Base-by-base conservation (phyloP, 1,284 basidiomycete species). In the Entoloma clypeatum region DNA sequence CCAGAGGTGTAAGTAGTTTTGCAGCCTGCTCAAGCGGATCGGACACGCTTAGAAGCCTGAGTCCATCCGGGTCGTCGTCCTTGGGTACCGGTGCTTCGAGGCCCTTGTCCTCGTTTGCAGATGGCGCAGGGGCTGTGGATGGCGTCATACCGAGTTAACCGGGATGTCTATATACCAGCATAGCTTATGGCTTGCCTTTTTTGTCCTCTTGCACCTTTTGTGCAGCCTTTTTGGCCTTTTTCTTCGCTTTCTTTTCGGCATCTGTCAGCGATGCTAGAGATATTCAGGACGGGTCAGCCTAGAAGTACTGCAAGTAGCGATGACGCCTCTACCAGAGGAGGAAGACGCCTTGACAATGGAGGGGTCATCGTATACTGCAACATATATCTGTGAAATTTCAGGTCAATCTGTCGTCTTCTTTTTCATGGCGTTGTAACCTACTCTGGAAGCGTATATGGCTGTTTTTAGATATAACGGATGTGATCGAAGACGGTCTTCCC, bases 141-240 rank as follows among this genome's bases (percentile, higher is more conserved):
- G 24, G 14, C 44, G 23, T 36, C 27, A 38, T 28, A 19, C 18
- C 21, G 26, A 16, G 17, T 16, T 19, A n/a, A 19, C 16, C 4
- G 4, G 39, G 30, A 39, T 18, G 29, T 14, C 5, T 16, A 7
- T 28, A 4, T 8, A 29, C 19, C 10, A 7, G 8, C 10, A 21
- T 17, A 29, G 18, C 23, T 37, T 3, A 8, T 14, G 0, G 42
- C 39, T 39, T 46, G 68, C 65, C 61, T 64, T 77, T 86, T 57
- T 86, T 82, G 22, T 85, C 85, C 34, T 79, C 75, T 44, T 76
- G 74, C 0, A 69, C 71, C 63, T 86, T 89, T 46, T 73, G 72
- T 4, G 84, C 83, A 0, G 81, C 90, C 60, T 92, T 94, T 62
- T 88, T 89, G 21, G 89, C 90, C 58, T 91, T 94, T 64, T 92